phyloP scores from a whole-genome alignment of 2,329 filamentous ascomycete genomes.

The Aspergillus viridinutans region DNA sequence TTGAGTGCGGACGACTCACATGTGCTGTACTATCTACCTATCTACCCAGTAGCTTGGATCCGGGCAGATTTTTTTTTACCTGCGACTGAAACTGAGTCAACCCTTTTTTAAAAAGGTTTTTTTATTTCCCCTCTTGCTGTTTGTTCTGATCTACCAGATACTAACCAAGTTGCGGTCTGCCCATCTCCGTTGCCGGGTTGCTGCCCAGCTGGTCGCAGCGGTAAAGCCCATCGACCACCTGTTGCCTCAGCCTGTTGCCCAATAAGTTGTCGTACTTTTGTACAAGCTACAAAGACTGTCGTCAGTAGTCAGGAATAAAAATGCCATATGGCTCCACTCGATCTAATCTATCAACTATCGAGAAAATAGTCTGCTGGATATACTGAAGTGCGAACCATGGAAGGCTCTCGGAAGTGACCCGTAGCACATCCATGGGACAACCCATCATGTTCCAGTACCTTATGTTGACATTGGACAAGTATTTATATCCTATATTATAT shows the following conservation, averaged over 20 bases:
- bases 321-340: slow-evolving; percentile 11
- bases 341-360: not conserved
- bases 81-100: not conserved
- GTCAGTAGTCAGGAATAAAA: not conserved
- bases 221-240: slow-evolving; percentile 29
- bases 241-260: slow-evolving; percentile 17
- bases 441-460: not conserved
- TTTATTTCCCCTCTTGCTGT: not conserved
- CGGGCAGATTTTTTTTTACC: not conserved
- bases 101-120: not conserved
- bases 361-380: not conserved
- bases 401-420: not conserved
- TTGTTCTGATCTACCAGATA: not conserved
- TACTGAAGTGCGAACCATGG: not conserved
- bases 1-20: not conserved
- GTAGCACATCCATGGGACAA: not conserved
- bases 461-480: not conserved
- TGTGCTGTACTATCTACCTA: not conserved
- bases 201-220: slow-evolving; percentile 31
- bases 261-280: slow-evolving; percentile 17
- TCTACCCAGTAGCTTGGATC: not conserved
- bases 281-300: not conserved
- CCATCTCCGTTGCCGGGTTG: slow-evolving; percentile 22
- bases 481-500: not conserved
- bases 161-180: slow-evolving; percentile 24